These are phyloP conservation scores for Peronospora destructor DNA, from an alignment of 352 stramenopile species.

Conservation along the genomic window DNA sequence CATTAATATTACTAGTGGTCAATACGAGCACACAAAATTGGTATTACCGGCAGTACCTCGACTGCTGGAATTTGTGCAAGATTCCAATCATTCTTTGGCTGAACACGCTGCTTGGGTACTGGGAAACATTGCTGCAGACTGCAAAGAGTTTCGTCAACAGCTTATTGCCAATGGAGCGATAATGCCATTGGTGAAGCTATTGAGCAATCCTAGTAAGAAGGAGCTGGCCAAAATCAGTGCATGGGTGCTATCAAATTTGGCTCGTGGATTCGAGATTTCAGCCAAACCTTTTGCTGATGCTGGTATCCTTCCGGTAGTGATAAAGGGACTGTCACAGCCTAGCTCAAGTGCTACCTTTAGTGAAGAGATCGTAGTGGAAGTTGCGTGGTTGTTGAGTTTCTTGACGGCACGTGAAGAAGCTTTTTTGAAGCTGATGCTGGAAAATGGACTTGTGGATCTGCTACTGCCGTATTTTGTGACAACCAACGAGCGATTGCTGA, in stretches of 20 bases:
- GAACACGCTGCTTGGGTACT: slow-evolving; percentile 78
- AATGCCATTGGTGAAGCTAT: slow-evolving; percentile 7
- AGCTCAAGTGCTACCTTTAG: slow-evolving; percentile 28
- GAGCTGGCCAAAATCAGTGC: slow-evolving; percentile 37
- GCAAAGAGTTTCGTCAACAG: slow-evolving; percentile 76
- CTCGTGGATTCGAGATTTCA: slow-evolving; percentile 59
- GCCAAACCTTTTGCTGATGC: slow-evolving; percentile 73
- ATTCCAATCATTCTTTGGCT: slow-evolving; percentile 45
- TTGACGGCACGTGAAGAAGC: slow-evolving; percentile 76
- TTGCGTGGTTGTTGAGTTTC: slow-evolving; percentile 83
- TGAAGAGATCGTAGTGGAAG: slow-evolving; percentile 60
- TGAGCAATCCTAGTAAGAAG: slow-evolving; percentile 5
- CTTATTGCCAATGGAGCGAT: slow-evolving; percentile 56
- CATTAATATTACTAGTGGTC: slow-evolving; percentile 75
- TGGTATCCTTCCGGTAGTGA: slow-evolving; percentile 47
- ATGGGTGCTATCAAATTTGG: slow-evolving; percentile 18
- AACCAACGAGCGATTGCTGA: slow-evolving; percentile 56
- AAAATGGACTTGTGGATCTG: slow-evolving; percentile 42
- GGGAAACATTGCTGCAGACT: slow-evolving; percentile 82
- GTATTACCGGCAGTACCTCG: slow-evolving; percentile 69
- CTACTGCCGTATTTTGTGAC: slow-evolving; percentile 58
- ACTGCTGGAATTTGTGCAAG: slow-evolving; percentile 65
- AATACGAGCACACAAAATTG: slow-evolving; percentile 79
- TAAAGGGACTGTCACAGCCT: slow-evolving; percentile 33
- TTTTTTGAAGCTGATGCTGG: slow-evolving; percentile 57